These are phyloP conservation scores for Heterobasidion annosum DNA, from an alignment of 1,284 basidiomycete species.

Conservation along the genomic window DNA sequence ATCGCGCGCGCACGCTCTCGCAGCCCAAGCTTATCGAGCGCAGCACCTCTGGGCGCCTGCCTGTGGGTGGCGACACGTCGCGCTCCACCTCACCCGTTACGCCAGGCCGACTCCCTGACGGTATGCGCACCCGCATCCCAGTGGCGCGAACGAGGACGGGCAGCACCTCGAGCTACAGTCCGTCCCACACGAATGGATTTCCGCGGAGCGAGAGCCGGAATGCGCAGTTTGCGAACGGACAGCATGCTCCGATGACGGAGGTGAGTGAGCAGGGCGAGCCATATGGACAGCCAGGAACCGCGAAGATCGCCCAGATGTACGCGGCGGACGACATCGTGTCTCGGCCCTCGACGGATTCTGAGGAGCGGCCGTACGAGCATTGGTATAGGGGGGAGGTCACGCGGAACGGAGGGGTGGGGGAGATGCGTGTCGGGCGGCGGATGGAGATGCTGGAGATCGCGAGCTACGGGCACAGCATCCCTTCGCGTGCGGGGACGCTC, in stretches of 20 bases:
- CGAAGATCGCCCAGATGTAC: slow-evolving; percentile 1
- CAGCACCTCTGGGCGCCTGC: slow-evolving; percentile 11
- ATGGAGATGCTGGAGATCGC: slow-evolving; percentile 78
- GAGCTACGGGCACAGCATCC: slow-evolving; percentile 54
- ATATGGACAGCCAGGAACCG: slow-evolving; percentile 5
- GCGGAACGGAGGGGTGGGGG: slow-evolving; percentile 73
- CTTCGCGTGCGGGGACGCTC: slow-evolving; percentile 9
- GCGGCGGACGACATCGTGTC: slow-evolving; percentile 12
- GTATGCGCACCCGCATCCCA: slow-evolving; percentile 41
- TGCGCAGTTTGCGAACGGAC: slow-evolving; percentile 1
- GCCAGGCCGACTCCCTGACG: slow-evolving; percentile 20
- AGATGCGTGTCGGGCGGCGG: slow-evolving; percentile 57
- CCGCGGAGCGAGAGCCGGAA: slow-evolving; percentile 9
- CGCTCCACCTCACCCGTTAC: slow-evolving; percentile 24
- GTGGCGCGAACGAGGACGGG: slow-evolving; percentile 31
- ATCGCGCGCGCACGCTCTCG: slow-evolving; percentile 29
- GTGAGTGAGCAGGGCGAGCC: slow-evolving; percentile 10
- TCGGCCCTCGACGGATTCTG: slow-evolving; percentile 61
- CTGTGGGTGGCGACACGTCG: slow-evolving; percentile 5
- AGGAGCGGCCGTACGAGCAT: slow-evolving; percentile 72
- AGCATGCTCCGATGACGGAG: slow-evolving; percentile 5
- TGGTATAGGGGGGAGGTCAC: slow-evolving; percentile 78
- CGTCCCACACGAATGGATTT: slow-evolving; percentile 14
- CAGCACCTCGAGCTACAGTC: slow-evolving; percentile 32
- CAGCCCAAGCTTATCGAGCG: slow-evolving; percentile 38